These are phyloP conservation scores for Trametes hirsuta DNA, from an alignment of 1,284 basidiomycete genomes.

Conservation along the genomic window DNA sequence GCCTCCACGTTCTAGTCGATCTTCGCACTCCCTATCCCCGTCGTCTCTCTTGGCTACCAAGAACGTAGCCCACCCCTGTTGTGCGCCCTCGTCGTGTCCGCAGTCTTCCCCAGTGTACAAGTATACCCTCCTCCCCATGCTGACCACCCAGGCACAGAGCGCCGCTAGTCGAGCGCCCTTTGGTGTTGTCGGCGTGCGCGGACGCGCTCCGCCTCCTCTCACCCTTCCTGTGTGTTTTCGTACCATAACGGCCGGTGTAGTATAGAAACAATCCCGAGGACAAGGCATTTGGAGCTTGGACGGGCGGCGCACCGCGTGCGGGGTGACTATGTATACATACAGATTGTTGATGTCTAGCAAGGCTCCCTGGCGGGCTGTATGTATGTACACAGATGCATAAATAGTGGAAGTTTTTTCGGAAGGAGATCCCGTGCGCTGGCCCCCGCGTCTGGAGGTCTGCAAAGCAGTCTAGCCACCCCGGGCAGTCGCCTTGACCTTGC, in stretches of 20 bases:
- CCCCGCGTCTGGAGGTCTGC: background rate
- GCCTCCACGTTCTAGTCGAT: constrained; percentile 54
- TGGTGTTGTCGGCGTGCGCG: constrained; percentile 8
- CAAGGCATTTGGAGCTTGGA: constrained; percentile 3
- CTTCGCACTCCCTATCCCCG: background rate
- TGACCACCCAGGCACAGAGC: constrained; percentile 7
- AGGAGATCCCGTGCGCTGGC: no score
- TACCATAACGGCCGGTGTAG: constrained; percentile 17
- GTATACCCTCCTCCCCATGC: constrained; percentile 17
- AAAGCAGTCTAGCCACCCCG: constrained; percentile 23
- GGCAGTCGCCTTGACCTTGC: constrained; percentile 68
- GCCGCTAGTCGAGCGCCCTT: constrained; percentile 16
- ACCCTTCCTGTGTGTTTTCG: background rate
- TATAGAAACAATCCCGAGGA: constrained; percentile 21
- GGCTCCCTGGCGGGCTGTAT: constrained; percentile 1
- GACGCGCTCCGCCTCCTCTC: constrained; percentile 3
- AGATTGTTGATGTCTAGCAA: background rate
- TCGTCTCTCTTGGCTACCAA: background rate
- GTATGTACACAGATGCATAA: constrained; percentile 12
- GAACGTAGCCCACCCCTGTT: constrained; percentile 8
- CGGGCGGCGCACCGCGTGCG: constrained; percentile 2
- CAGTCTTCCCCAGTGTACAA: constrained; percentile 18
- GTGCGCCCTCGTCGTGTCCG: constrained; percentile 17
- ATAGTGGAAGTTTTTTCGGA: constrained; percentile 1
- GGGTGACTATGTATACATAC: background rate